These are phyloP conservation scores for Pyrus bretschneideri DNA, from an alignment of 306 rosid species.

Conservation along the genomic window DNA sequence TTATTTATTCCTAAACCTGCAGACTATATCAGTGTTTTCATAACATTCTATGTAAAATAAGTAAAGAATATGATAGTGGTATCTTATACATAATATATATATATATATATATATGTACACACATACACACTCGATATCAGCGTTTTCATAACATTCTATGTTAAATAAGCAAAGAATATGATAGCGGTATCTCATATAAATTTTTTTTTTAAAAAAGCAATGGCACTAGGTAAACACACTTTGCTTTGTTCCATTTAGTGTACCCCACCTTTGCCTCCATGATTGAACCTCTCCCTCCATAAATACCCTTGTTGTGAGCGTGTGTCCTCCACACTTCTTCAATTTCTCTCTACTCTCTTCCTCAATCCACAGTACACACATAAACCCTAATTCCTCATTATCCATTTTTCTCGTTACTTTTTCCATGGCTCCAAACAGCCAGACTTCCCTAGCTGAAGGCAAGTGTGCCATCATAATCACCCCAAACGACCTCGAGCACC, in stretches of 20 bases:
- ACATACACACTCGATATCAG: no score
- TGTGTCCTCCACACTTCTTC: slow-evolving; percentile 75
- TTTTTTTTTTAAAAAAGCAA: neutral
- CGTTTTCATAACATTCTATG: neutral
- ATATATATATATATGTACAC: no score
- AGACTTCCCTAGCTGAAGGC: slow-evolving; percentile 24
- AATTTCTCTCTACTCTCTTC: slow-evolving; percentile 5
- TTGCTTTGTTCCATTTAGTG: neutral
- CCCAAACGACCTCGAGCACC: slow-evolving; percentile 45
- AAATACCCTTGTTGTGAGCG: slow-evolving; percentile 56
- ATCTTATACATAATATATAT: neutral
- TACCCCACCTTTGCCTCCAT: slow-evolving; percentile 40
- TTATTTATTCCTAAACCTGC: no score
- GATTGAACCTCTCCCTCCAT: slow-evolving; percentile 33
- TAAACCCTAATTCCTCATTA: neutral
- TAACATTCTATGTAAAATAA: neutral
- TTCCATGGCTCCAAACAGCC: slow-evolving; percentile 36
- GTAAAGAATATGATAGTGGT: neutral
- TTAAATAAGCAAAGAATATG: neutral
- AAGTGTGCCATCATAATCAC: slow-evolving; percentile 26
- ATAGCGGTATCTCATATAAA: neutral
- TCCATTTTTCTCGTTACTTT: neutral
- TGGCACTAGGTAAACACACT: neutral
- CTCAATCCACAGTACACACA: neutral
- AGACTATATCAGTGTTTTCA: neutral